Evolutionary conservation across 495 filamentous ascomycete species (phyloP).

Genomic region (Jackrogersella minutella): DNA sequence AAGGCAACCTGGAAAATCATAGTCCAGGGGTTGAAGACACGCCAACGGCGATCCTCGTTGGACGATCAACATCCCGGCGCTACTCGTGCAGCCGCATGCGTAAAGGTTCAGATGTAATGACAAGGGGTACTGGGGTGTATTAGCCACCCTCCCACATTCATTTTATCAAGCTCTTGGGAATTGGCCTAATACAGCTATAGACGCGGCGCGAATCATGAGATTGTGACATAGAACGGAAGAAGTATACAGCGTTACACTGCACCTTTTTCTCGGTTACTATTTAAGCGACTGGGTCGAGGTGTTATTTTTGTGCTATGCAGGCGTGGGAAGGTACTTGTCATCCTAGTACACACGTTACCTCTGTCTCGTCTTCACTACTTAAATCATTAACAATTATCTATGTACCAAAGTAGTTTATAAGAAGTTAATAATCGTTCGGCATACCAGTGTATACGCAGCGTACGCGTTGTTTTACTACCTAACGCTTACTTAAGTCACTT

Average conservation of each 20-base stretch:
- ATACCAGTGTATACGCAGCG: not conserved
- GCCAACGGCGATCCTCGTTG: slow-evolving; percentile 20
- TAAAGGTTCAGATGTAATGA: slow-evolving; percentile 30
- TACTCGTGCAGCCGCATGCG: slow-evolving; percentile 39
- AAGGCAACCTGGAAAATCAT: slow-evolving; percentile 17
- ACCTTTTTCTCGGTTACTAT: slow-evolving; percentile 21
- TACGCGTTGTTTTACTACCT: not conserved
- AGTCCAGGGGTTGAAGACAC: slow-evolving; percentile 16
- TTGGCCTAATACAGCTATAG: slow-evolving; percentile 30
- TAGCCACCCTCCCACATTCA: slow-evolving; percentile 22
- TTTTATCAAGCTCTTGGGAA: slow-evolving; percentile 20
- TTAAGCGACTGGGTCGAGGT: slow-evolving; percentile 28
- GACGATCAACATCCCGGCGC: slow-evolving; percentile 36
- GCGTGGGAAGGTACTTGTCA: slow-evolving; percentile 10
- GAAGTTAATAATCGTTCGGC: slow-evolving; percentile 7
- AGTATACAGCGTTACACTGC: slow-evolving; percentile 31
- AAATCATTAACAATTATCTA: too few species aligned
- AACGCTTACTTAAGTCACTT: not conserved
- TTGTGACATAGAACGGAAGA: slow-evolving; percentile 31
- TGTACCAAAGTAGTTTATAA: not conserved
- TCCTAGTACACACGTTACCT: slow-evolving; percentile 10
- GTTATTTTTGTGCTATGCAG: slow-evolving; percentile 10
- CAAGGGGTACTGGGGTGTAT: slow-evolving; percentile 30
- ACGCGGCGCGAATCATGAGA: slow-evolving; percentile 33
- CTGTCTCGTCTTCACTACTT: slow-evolving; percentile 11